Evolutionary conservation across 305 asterid species (phyloP).

Genomic region (Andrographis paniculata): DNA sequence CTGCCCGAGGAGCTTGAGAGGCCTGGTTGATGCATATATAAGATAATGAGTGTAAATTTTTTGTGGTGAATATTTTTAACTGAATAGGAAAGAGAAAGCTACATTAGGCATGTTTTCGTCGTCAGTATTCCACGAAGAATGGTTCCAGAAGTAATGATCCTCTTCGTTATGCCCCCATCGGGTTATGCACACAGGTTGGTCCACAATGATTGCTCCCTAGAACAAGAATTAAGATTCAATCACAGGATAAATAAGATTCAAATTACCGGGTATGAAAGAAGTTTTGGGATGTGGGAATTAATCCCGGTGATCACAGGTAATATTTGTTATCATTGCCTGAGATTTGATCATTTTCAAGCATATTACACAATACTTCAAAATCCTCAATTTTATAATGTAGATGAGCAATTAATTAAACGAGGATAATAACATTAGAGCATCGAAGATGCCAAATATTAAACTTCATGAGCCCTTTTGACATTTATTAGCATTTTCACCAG

Average conservation of each 20-base stretch:
- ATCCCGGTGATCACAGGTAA: too few species aligned
- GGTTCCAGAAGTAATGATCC: conserved; percentile 36
- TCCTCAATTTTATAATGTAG: too few species aligned
- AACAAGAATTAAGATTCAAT: conserved; percentile 3
- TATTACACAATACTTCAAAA: too few species aligned
- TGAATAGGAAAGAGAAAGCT: conserved; percentile 10
- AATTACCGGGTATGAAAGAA: too few species aligned
- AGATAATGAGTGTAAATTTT: neutral
- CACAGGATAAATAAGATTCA: neutral
- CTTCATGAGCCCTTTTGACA: too few species aligned
- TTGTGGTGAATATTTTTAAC: conserved; percentile 1
- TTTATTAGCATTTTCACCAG: too few species aligned
- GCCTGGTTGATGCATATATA: conserved; percentile 20
- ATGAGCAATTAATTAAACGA: too few species aligned
- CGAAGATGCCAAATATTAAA: too few species aligned
- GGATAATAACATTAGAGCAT: too few species aligned
- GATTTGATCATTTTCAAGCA: too few species aligned
- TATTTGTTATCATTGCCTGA: too few species aligned
- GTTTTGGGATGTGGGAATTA: too few species aligned
- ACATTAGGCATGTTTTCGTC: conserved; percentile 43
- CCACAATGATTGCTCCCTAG: conserved; percentile 71
- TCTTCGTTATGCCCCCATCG: conserved; percentile 57
- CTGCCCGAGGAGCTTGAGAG: conserved; percentile 25
- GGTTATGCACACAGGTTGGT: conserved; percentile 68
- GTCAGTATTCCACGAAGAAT: conserved; percentile 42